phyloP scores from a whole-genome alignment of 495 filamentous ascomycete species.

The Penicillium diatomitis region DNA sequence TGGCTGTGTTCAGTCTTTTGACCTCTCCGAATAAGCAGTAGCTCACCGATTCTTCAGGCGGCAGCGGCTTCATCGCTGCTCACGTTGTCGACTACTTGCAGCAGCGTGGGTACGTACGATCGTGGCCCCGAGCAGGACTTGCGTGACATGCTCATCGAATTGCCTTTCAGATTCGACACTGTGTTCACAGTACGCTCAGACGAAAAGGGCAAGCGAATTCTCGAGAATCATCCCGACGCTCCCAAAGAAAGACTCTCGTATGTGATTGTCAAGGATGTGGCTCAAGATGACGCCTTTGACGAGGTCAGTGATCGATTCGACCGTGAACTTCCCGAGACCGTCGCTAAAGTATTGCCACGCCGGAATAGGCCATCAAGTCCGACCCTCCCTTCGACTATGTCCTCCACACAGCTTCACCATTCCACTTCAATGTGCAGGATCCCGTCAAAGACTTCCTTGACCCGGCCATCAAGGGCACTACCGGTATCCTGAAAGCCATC shows the following conservation, averaged over 20 bases:
- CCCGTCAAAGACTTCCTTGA: slow-evolving; percentile 74
- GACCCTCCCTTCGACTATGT: slow-evolving; percentile 74
- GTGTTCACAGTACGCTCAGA: slow-evolving; percentile 77
- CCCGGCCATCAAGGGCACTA: slow-evolving; percentile 79
- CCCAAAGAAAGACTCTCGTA: slow-evolving; percentile 60
- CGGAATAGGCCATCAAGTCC: slow-evolving; percentile 49
- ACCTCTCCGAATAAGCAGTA: no score
- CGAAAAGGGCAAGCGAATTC: slow-evolving; percentile 69
- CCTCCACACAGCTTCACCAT: slow-evolving; percentile 81
- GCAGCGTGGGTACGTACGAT: slow-evolving; percentile 37
- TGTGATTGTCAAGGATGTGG: slow-evolving; percentile 77
- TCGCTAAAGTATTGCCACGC: not conserved
- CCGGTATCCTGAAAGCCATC: slow-evolving; percentile 65
- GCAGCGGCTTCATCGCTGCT: slow-evolving; percentile 66
- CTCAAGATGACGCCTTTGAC: slow-evolving; percentile 65
- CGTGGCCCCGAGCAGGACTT: not conserved
- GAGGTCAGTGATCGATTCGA: slow-evolving; percentile 34
- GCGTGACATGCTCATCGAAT: not conserved
- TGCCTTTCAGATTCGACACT: slow-evolving; percentile 50
- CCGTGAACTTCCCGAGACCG: no score
- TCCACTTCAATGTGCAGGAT: slow-evolving; percentile 65
- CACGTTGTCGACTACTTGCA: slow-evolving; percentile 73
- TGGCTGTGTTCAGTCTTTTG: no score
- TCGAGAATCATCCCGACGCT: slow-evolving; percentile 51
- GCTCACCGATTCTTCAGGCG: slow-evolving; percentile 29